Evolutionary conservation across 257 asterid genomes (phyloP), one percentile per base, ranked within the genome.

Genomic region (Schizonepeta tenuifolia): DNA sequence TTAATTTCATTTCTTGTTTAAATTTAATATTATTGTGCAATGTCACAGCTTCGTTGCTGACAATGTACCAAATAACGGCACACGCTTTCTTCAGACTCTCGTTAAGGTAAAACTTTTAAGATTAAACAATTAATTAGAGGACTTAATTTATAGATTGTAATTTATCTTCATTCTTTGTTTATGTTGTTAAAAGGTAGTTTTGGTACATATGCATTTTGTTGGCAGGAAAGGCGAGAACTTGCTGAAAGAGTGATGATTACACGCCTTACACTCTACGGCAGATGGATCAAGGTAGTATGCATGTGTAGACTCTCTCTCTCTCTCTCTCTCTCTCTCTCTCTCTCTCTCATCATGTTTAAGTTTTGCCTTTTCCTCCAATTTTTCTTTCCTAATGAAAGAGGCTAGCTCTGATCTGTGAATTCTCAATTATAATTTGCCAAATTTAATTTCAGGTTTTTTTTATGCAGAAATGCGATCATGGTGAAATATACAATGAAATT

Each of bases 191-290:
- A 24, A 24, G 2, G 26, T 1, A 68, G 51, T 49, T 21, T 2
- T 62, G 31, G 10, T 13, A 15, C 51, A 71, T n/a, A n/a, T 28
- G 3, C 1, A 12, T 44, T 35, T 75, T 70, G 20, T 8, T 56
- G 36, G 41, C 88, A 88, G 95, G 96, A 90, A 79, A 83, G 84
- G 31, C 88, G 78, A 72, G 89, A 84, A 54, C 92, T 90, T 72
- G 95, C 91, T 53, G 92, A 87, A 75, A 81, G 95, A 85, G 96
- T 86, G 76, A 87, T 89, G 96, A 75, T 86, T 54, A 89, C 96
- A 1, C 86, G 94, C 17, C 93, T 89, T 64, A 83, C 79, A 76
- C 80, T 89, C 7, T 89, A 87, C 31, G 83, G 83, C 5, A 83
- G 78, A 78, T 86, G 96, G 95, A 90, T 90, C 46, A 35, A 24